A percentile compares a stretch with the other conserved stretches of the same genome.
Conservation (phyloP, 2,329 filamentous ascomycete species). For the Penicillium sp. region DNA sequence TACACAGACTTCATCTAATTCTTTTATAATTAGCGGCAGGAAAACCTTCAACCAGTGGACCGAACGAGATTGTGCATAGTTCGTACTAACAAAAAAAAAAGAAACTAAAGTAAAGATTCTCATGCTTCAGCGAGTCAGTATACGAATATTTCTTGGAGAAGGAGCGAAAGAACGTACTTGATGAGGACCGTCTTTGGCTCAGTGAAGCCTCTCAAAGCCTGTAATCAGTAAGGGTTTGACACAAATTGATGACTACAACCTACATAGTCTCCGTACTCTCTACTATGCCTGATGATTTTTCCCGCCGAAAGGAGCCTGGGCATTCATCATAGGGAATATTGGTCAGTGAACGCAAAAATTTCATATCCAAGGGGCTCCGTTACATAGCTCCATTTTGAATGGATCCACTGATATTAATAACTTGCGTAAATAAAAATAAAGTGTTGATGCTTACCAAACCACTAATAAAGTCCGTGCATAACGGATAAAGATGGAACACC, state of each 20-base stretch:
- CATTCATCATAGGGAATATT: background rate
- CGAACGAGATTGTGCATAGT: no score
- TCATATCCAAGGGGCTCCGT: no score
- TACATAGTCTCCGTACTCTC: constrained; percentile 2
- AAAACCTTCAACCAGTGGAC: no score
- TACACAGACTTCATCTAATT: no score
- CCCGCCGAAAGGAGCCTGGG: constrained; percentile 4
- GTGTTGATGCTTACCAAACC: background rate
- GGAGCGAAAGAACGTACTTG: background rate
- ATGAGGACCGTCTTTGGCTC: background rate
- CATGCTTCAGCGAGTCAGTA: no score
- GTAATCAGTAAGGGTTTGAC: no score
- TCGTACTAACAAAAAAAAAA: no score
- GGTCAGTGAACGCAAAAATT: no score
- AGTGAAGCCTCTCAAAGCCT: background rate
- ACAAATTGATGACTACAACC: background rate
- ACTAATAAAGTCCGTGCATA: background rate
- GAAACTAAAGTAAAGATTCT: no score
- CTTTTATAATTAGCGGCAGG: no score
- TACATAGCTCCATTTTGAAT: no score
- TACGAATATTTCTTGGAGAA: background rate
- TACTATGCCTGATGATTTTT: background rate
- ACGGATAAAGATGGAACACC: background rate
- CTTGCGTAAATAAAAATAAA: background rate
- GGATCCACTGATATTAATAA: no score